These are phyloP conservation scores for Lonicera japonica DNA, from an alignment of 129 eudicot species.

Conservation along the genomic window DNA sequence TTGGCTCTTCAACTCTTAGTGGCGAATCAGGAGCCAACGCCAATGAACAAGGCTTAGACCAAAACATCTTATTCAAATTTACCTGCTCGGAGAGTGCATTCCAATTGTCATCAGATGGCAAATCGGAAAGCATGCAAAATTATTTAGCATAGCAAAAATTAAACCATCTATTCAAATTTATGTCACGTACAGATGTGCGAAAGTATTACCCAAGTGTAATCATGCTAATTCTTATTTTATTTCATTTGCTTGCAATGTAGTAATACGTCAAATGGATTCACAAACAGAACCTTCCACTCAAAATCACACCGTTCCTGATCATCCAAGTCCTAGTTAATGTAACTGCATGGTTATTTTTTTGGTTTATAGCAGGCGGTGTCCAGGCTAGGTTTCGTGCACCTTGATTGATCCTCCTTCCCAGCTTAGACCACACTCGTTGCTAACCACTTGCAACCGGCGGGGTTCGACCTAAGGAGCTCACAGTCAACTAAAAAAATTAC, in stretches of 20 bases:
- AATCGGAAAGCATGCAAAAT: background rate
- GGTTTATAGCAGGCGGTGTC: too few species aligned
- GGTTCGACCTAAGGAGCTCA: too few species aligned
- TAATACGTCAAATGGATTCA: too few species aligned
- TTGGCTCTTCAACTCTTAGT: conserved; percentile 44
- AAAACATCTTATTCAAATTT: conserved; percentile 53
- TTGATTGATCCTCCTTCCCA: too few species aligned
- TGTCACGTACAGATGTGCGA: background rate
- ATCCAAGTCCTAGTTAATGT: background rate
- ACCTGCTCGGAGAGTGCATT: conserved; percentile 18
- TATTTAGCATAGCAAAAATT: background rate
- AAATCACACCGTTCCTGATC: background rate
- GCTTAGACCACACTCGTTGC: too few species aligned
- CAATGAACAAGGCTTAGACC: conserved; percentile 56
- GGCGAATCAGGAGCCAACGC: conserved; percentile 57
- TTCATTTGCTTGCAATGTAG: background rate
- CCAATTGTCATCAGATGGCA: too few species aligned
- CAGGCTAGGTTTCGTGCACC: too few species aligned
- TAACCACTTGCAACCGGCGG: too few species aligned
- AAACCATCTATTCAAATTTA: background rate
- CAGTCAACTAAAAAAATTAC: too few species aligned
- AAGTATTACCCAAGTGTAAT: background rate
- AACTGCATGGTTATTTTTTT: background rate
- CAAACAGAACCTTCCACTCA: too few species aligned
- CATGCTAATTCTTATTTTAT: background rate